phyloP scores from a whole-genome alignment of 108 stramenopile genomes.

The Cyclotella sp. region DNA sequence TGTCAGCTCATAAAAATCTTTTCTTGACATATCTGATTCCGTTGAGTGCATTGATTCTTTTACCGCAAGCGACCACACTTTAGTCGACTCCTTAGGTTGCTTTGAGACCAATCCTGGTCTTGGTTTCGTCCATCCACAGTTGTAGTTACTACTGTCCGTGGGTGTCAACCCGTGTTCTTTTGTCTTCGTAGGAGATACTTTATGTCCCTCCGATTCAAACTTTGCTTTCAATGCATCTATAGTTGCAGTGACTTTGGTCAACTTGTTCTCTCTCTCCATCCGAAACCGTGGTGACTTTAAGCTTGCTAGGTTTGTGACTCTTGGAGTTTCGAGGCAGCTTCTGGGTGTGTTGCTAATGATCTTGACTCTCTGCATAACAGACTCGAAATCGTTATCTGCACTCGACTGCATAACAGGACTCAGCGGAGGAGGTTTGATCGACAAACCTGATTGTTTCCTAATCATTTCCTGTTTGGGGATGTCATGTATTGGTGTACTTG shows the following conservation, averaged over 20 bases:
- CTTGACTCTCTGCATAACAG: constrained; percentile 23
- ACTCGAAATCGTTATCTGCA: constrained; percentile 18
- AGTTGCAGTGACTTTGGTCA: not conserved
- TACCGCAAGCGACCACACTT: not conserved
- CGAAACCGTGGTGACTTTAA: constrained; percentile 3
- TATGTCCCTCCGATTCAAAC: constrained; percentile 12
- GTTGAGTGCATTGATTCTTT: not conserved
- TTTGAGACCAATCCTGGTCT: not conserved
- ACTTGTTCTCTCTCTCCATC: not conserved
- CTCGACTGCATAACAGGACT: not conserved
- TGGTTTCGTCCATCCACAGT: not conserved
- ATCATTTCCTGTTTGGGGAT: not conserved
- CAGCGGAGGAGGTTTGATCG: not conserved
- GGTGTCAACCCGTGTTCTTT: too few species aligned
- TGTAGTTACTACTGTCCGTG: too few species aligned
- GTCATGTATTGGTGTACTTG: not conserved
- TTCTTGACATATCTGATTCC: not conserved
- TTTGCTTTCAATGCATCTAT: constrained; percentile 20
- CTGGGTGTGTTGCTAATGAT: constrained; percentile 13
- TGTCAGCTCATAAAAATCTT: not conserved
- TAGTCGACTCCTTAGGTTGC: not conserved
- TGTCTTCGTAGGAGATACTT: not conserved
- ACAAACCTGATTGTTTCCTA: not conserved
- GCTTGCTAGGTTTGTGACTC: not conserved
- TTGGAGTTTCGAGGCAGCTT: not conserved